phyloP scores from a whole-genome alignment of 345 rosid species.

The Brassica carinata region DNA sequence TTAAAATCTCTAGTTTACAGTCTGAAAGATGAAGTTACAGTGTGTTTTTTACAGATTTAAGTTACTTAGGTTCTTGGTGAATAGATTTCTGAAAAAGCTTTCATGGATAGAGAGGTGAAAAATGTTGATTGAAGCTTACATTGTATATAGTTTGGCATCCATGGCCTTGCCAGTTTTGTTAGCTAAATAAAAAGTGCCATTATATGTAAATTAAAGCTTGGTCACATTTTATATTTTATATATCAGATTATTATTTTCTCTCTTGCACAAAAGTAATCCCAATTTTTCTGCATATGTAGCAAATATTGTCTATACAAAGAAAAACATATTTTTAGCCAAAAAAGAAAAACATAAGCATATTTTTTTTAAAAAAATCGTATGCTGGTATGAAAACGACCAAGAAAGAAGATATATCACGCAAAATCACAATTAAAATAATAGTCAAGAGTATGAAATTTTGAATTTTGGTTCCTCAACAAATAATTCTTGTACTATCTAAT shows the following conservation, averaged over 20 bases:
- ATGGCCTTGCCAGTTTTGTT: conserved; percentile 42
- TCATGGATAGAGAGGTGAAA: conserved; percentile 20
- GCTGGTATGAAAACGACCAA: not conserved
- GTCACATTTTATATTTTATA: not conserved
- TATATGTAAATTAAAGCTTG: conserved; percentile 6
- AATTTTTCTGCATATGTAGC: not conserved
- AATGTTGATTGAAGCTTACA: conserved; percentile 26
- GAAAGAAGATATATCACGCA: not conserved
- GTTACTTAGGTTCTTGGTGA: conserved; percentile 26
- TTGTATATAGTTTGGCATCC: conserved; percentile 39
- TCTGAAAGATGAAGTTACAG: conserved; percentile 13
- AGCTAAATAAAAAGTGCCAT: conserved; percentile 10
- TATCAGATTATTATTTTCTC: conserved; percentile 4
- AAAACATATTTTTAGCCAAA: not conserved
- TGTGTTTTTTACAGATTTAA: conserved; percentile 25
- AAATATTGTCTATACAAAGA: not conserved
- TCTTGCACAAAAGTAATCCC: not conserved
- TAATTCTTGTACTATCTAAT: not conserved
- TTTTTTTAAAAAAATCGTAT: not conserved
- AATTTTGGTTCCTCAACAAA: no score
- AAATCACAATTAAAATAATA: not conserved
- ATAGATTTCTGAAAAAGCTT: conserved; percentile 29
- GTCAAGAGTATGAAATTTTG: not conserved
- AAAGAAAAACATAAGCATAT: not conserved
- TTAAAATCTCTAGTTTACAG: conserved; percentile 18